phyloP scores from a whole-genome alignment of 192 early-diverging fungal species.

The Gryganskiella cystojenkinii region DNA sequence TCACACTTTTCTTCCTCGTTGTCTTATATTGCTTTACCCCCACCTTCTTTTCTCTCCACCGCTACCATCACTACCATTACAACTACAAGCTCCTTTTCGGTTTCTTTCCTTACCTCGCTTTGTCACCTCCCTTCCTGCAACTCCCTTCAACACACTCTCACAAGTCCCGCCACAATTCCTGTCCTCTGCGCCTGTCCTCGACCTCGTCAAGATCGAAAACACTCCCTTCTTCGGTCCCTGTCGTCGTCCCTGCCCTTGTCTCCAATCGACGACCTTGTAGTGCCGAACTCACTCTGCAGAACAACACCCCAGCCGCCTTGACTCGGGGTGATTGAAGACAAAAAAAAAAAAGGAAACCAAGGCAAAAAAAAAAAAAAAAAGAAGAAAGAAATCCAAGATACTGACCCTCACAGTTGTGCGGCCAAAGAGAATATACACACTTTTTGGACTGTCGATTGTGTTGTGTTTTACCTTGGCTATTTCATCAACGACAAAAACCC shows the following conservation, averaged over 20 bases:
- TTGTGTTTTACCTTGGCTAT: too few relatives aligned
- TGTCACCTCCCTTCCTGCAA: too few relatives aligned
- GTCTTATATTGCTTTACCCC: too few relatives aligned
- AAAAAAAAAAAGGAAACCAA: neutral
- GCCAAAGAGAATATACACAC: too few relatives aligned
- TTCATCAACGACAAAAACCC: too few relatives aligned
- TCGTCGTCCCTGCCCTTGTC: neutral
- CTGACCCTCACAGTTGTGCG: neutral
- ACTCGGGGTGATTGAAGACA: neutral
- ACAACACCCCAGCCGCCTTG: neutral
- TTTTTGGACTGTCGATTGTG: too few relatives aligned
- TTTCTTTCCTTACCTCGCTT: too few relatives aligned
- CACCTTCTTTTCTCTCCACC: too few relatives aligned
- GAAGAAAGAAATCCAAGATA: neutral
- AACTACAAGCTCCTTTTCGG: neutral
- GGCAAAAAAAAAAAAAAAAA: neutral
- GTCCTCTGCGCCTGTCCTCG: neutral
- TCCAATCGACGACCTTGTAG: neutral
- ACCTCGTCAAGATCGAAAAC: too few relatives aligned
- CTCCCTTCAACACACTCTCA: too few relatives aligned
- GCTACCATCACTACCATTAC: neutral
- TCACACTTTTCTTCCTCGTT: too few relatives aligned
- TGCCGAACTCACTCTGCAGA: too few relatives aligned
- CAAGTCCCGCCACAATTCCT: conserved; percentile 8
- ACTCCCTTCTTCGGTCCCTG: conserved; percentile 1